Evolutionary conservation across 345 rosid species (phyloP).

Genomic region (Arabidopsis suecica): DNA sequence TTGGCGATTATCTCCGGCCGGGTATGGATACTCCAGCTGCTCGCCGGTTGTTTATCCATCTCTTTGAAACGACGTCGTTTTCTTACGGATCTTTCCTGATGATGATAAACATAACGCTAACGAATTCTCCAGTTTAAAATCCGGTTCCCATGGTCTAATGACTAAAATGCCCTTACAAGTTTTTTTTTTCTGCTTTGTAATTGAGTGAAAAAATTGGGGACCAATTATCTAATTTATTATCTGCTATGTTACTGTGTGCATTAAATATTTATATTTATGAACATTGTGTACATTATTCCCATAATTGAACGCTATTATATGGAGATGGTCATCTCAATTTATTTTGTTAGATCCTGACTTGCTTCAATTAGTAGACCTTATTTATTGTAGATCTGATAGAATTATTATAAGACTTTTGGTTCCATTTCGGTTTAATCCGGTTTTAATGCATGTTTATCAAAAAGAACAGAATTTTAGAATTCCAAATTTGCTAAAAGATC

Average conservation of each 20-base stretch:
- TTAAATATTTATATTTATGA: not conserved
- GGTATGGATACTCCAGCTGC: conserved; percentile 98
- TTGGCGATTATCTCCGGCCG: conserved; percentile 82
- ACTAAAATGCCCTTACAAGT: not conserved
- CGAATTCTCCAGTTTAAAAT: not conserved
- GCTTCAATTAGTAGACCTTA: not conserved
- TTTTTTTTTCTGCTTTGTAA: not conserved
- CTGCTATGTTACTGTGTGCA: not conserved
- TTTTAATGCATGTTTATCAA: not conserved
- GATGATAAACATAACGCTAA: conserved; percentile 7
- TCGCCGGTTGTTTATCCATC: conserved; percentile 63
- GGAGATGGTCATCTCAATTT: too few species aligned
- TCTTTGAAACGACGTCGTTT: conserved; percentile 27
- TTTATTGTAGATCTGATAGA: too few species aligned
- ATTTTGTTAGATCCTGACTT: not conserved
- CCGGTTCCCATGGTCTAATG: not conserved
- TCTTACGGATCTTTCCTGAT: not conserved
- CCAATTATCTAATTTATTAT: not conserved
- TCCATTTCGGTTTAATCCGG: not conserved
- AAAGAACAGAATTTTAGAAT: not conserved
- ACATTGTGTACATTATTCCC: too few species aligned
- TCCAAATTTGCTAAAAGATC: conserved; percentile 19
- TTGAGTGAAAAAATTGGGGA: too few species aligned
- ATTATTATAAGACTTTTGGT: not conserved
- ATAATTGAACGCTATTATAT: too few species aligned